phyloP scores from a whole-genome alignment of 2,329 filamentous ascomycete genomes.

The Colletotrichum eremochloae region DNA sequence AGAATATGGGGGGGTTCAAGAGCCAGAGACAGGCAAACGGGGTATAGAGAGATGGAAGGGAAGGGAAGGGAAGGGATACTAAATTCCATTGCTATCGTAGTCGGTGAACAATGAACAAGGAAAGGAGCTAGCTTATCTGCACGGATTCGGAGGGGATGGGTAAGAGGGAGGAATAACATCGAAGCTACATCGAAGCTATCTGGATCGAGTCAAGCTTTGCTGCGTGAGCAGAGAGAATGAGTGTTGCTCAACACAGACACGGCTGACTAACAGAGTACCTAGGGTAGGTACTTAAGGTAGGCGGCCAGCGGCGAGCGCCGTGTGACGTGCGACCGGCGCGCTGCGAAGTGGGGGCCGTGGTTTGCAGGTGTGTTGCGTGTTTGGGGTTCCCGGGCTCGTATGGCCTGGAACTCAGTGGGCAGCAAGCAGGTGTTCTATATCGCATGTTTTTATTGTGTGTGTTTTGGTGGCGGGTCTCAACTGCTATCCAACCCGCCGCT shows the following conservation, averaged over 20 bases:
- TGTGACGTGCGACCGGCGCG: conserved; percentile 38
- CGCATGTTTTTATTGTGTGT: not conserved
- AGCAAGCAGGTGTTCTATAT: not conserved
- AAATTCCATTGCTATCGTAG: not conserved
- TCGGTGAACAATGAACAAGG: not conserved
- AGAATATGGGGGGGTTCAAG: not conserved
- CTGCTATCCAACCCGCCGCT: not conserved
- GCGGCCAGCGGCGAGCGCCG: conserved; percentile 44
- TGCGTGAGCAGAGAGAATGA: too few relatives aligned
- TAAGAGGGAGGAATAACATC: not conserved
- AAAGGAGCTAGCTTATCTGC: not conserved
- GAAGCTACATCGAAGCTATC: conserved; percentile 9
- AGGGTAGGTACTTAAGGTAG: not conserved
- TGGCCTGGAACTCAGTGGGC: conserved; percentile 18
- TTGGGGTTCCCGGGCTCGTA: conserved; percentile 22
- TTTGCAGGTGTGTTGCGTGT: too few relatives aligned
- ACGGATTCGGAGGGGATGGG: not conserved
- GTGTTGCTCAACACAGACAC: too few relatives aligned
- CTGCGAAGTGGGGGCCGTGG: conserved; percentile 21
- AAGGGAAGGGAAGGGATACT: not conserved
- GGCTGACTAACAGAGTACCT: too few relatives aligned
- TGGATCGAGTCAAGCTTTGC: conserved; percentile 1
- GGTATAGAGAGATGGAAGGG: not conserved
- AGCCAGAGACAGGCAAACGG: not conserved
- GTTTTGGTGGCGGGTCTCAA: not conserved